Base-by-base conservation (phyloP, 805 yeast species). In the Wickerhamomyces bovis region DNA sequence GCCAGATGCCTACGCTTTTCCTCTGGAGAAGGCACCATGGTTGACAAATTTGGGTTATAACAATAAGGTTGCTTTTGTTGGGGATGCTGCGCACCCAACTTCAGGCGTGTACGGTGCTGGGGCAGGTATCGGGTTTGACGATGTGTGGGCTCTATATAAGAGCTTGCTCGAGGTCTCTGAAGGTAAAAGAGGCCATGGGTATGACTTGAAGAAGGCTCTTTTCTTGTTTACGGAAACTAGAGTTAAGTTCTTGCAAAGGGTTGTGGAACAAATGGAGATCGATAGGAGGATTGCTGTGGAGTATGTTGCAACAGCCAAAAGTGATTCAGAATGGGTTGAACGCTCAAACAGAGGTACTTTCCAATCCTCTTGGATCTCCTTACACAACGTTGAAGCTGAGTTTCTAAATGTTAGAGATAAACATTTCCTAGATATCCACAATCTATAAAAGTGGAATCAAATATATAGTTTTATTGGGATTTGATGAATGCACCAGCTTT, bases 81-180 rank as follows among this genome's bases (percentile, higher is more conserved):
- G 53, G 19, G 53, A 50, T 42, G 49, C 52, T 22, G 52, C 53
- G 4, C 53, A 48, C 36, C 53, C 53, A 41, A 50, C 53, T n/a
- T 50, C 53, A 13, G 53, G 53, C 20, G 47, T 48, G 4, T 50
- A 50, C 39, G 53, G 52, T 41, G 53, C 53, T 16, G 52, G 53
- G 28, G 53, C 53, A 1, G 53, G 47, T 35, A 39, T 50, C 16
- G 53, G 52, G 3, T 50, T 48, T 41, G 53, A 50, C 42, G 53
- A 50, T 39, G 53, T 50, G 23, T 50, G 49, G 49, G 52, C 53
- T 15, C 15, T 50, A 6, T 48, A 43, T 16, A 33, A 22, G 26
- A 39, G 49, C 23, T 31, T 50, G 12, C 7, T 10, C n/a, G 51
- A 48, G 21, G 45, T 42, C n/a, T 13, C 28, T 4, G 12, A 22